These are phyloP conservation scores for Arthroderma sp. DNA, from an alignment of 2,329 filamentous ascomycete genomes.

Conservation along the genomic window DNA sequence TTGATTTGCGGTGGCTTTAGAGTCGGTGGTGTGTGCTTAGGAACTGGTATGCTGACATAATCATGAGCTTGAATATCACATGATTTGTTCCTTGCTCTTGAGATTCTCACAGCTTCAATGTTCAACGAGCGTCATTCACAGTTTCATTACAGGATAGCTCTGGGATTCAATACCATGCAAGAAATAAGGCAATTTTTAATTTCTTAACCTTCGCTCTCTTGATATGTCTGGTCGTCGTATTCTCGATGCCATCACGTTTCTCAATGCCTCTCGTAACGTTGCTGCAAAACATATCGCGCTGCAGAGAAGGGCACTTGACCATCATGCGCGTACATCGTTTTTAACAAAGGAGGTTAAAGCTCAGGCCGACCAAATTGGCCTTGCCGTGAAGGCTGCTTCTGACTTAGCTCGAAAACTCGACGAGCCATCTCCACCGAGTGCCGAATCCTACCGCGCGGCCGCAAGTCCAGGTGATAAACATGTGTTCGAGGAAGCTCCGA, in stretches of 20 bases:
- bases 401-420: constrained; percentile 46
- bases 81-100: no score
- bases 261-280: constrained; percentile 56
- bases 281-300: constrained; percentile 49
- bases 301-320: constrained; percentile 47
- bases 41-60: no score
- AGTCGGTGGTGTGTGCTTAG: no score
- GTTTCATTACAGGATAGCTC: no score
- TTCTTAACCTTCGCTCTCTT: neutral
- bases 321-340: constrained; percentile 51
- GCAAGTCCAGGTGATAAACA: neutral
- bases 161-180: no score
- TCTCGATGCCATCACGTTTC: constrained; percentile 57
- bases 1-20: no score
- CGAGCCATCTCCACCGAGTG: constrained; percentile 24
- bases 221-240: constrained; percentile 47
- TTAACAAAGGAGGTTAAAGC: constrained; percentile 49
- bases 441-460: neutral
- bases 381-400: constrained; percentile 48
- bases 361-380: constrained; percentile 48
- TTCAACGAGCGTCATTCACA: no score
- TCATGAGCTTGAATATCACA: no score
- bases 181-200: neutral
- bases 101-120: no score
- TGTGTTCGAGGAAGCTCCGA: neutral